Conservation (phyloP, 371 early-diverging fungal species). For the Rhizomucor miehei region DNA sequence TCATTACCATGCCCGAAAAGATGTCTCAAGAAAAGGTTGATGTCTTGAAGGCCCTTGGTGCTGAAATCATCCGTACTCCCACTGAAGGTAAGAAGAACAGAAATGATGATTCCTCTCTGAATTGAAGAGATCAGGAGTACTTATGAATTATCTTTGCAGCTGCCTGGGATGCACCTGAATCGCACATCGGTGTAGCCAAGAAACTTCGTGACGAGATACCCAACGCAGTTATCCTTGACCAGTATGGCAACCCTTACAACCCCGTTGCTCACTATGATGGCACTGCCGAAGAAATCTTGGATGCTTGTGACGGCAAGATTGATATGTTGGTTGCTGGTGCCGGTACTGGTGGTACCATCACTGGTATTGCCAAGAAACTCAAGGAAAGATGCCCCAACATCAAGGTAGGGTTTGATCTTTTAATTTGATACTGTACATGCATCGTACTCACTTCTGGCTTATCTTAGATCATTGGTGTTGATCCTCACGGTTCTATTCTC, state of each 20-base stretch:
- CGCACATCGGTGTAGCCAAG: slow-evolving; percentile 94
- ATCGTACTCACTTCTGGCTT: neutral
- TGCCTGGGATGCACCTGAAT: slow-evolving; percentile 96
- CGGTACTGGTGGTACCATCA: slow-evolving; percentile 97
- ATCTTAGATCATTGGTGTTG: slow-evolving; percentile 85
- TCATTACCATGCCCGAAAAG: slow-evolving; percentile 97
- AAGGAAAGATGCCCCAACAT: slow-evolving; percentile 89
- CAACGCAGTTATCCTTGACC: slow-evolving; percentile 93
- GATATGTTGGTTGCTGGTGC: slow-evolving; percentile 97
- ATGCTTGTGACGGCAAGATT: slow-evolving; percentile 84
- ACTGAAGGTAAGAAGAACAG: slow-evolving; percentile 78
- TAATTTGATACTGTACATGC: neutral
- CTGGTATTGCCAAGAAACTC: slow-evolving; percentile 90
- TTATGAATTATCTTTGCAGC: slow-evolving; percentile 40
- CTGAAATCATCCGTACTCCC: slow-evolving; percentile 96
- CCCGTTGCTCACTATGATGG: slow-evolving; percentile 95
- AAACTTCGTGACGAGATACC: slow-evolving; percentile 91
- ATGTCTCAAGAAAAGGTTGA: slow-evolving; percentile 98
- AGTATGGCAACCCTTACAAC: slow-evolving; percentile 94
- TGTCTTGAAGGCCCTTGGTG: slow-evolving; percentile 94
- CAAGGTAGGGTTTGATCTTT: slow-evolving; percentile 48
- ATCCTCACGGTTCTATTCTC: slow-evolving; percentile 92
- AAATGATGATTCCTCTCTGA: too few species aligned
- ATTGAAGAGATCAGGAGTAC: neutral
- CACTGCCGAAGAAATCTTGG: slow-evolving; percentile 86